A percentile compares a stretch with the other conserved stretches of the same genome.
phyloP scores from a whole-genome alignment of 441 rosid genomes.

The Gossypium trilobum region DNA sequence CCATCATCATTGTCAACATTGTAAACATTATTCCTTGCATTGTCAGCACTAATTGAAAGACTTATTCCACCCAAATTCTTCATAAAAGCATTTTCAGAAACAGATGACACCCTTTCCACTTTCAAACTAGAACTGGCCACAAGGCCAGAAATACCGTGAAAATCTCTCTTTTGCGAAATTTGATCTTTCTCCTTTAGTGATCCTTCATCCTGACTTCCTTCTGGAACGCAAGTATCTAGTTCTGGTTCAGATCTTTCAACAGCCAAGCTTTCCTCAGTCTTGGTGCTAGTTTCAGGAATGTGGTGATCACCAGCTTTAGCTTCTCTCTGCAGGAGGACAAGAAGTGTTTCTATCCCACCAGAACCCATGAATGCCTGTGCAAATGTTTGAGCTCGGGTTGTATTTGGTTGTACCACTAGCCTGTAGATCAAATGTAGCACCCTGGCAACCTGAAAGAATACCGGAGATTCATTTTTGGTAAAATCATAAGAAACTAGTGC shows the following conservation, averaged over 20 bases:
- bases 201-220: conserved; percentile 34
- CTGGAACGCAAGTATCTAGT: conserved; percentile 27
- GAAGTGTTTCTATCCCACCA: conserved; percentile 96
- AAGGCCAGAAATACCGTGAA: conserved; percentile 28
- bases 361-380: conserved; percentile 72
- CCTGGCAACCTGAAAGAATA: conserved; percentile 69
- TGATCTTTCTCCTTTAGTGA: conserved; percentile 31
- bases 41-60: conserved; percentile 88
- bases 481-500: conserved; percentile 7
- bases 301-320: conserved; percentile 72
- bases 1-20: conserved; percentile 85
- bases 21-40: conserved; percentile 90
- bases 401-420: conserved; percentile 90
- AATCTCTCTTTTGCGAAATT: conserved; percentile 29
- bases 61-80: conserved; percentile 86
- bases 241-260: conserved; percentile 32
- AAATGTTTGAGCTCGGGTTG: conserved; percentile 67
- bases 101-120: conserved; percentile 52
- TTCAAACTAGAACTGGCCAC: conserved; percentile 33
- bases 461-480: conserved; percentile 15
- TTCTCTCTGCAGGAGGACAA: conserved; percentile 90
- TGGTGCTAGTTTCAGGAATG: conserved; percentile 30
- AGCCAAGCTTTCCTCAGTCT: conserved; percentile 30
- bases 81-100: conserved; percentile 46
- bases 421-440: conserved; percentile 82